These are phyloP conservation scores for Linum tenue DNA, from an alignment of 345 rosid genomes.

Conservation along the genomic window DNA sequence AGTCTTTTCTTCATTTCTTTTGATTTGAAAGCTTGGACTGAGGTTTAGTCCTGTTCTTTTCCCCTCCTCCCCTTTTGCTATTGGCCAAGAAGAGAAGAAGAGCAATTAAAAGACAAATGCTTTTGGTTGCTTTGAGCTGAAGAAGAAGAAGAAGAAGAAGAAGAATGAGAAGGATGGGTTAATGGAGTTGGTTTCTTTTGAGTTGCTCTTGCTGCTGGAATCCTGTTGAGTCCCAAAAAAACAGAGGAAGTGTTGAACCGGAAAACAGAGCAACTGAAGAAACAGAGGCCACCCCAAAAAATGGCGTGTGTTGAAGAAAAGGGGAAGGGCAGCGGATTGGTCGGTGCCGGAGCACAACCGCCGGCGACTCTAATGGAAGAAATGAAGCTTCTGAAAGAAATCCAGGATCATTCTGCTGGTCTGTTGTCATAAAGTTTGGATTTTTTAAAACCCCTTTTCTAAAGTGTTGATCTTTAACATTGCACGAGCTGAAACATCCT, in stretches of 20 bases:
- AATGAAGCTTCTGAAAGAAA: slow-evolving; percentile 83
- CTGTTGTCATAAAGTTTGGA: slow-evolving; percentile 1
- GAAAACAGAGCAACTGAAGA: slow-evolving; percentile 1
- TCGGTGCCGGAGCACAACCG: slow-evolving; percentile 23
- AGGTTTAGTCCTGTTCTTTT: not conserved
- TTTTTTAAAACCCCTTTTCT: not conserved
- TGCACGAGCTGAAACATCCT: slow-evolving; percentile 4
- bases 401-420: slow-evolving; percentile 72
- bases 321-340: slow-evolving; percentile 39
- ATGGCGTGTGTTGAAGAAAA: slow-evolving; percentile 66
- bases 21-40: not conserved
- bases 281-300: slow-evolving; percentile 4
- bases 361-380: slow-evolving; percentile 55
- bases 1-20: not conserved
- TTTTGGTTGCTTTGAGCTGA: not conserved
- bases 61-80: no score
- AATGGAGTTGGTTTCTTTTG: not conserved
- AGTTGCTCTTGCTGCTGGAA: no score
- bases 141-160: no score
- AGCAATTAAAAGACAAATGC: not conserved
- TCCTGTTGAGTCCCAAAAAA: no score
- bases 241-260: not conserved
- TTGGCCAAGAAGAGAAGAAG: not conserved
- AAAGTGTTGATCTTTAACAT: slow-evolving; percentile 13
- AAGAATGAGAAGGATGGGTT: not conserved